phyloP scores from a whole-genome alignment of 2,329 filamentous ascomycete genomes.

The Colletotrichum eleusines region DNA sequence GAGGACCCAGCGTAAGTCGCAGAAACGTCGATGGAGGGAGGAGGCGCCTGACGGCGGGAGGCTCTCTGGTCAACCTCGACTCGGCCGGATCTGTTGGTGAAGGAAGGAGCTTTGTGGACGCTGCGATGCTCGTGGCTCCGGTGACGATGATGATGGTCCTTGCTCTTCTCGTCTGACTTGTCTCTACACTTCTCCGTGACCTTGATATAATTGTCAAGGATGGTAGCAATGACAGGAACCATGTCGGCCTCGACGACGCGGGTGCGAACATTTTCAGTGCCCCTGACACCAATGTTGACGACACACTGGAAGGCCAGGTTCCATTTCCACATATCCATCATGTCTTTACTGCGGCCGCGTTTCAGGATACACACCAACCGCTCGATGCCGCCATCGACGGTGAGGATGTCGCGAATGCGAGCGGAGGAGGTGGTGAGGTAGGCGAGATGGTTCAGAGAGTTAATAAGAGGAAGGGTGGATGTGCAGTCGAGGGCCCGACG shows the following conservation, averaged over 20 bases:
- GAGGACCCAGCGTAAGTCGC: conserved; percentile 57
- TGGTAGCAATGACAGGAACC: conserved; percentile 98
- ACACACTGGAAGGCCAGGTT: conserved; percentile 99
- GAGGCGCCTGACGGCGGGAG: conserved; percentile 82
- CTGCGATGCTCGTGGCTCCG: conserved; percentile 63
- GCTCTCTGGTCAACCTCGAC: conserved; percentile 70
- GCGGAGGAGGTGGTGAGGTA: conserved; percentile 98
- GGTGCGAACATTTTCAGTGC: conserved; percentile 93
- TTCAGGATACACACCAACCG: conserved; percentile 97
- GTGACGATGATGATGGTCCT: conserved; percentile 67
- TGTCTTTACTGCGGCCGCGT: conserved; percentile 94
- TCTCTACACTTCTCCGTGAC: conserved; percentile 93
- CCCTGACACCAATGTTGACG: conserved; percentile 97
- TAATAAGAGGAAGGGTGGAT: conserved; percentile 96
- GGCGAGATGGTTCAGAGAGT: conserved; percentile 97
- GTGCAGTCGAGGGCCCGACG: conserved; percentile 97
- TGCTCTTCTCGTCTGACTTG: conserved; percentile 86
- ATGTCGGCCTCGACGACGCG: conserved; percentile 98
- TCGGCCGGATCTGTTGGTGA: conserved; percentile 65
- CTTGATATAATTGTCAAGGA: conserved; percentile 98
- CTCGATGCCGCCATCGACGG: conserved; percentile 98
- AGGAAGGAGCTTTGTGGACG: conserved; percentile 63
- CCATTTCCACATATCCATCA: conserved; percentile 99
- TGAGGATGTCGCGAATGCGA: conserved; percentile 96
- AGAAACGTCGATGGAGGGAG: conserved; percentile 74